Percentiles rank a stretch among this genome's conserved stretches.
Conservation (phyloP, 305 asterid species). For the Fraxinus angustifolia region DNA sequence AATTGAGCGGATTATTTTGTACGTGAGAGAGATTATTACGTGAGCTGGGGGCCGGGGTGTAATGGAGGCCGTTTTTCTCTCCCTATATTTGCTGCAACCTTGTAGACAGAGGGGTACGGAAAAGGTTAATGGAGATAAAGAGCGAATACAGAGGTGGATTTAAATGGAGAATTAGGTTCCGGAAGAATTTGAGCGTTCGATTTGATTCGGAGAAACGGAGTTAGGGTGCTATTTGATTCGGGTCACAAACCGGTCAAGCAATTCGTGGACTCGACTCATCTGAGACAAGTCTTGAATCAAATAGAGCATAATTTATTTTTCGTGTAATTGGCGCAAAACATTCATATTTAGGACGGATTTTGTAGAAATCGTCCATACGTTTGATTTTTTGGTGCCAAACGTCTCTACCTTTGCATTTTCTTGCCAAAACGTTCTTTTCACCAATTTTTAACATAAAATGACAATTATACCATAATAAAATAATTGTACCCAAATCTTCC, state of each 20-base stretch:
- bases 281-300: no score
- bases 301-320: no score
- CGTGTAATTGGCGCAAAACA: no score
- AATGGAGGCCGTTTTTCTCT: slow-evolving; percentile 18
- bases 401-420: no score
- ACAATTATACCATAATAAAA: no score
- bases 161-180: slow-evolving; percentile 40
- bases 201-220: slow-evolving; percentile 11
- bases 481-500: no score
- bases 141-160: slow-evolving; percentile 30
- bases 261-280: no score
- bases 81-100: slow-evolving; percentile 51
- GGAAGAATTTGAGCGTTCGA: slow-evolving; percentile 49
- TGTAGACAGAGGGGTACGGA: slow-evolving; percentile 8
- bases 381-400: no score
- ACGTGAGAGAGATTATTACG: background rate
- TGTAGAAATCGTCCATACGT: no score
- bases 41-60: background rate
- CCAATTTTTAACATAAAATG: no score
- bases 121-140: background rate
- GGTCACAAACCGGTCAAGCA: background rate
- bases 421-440: no score
- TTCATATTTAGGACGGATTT: no score
- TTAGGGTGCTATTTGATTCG: background rate
- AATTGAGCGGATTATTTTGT: background rate